Percentiles rank a stretch among this genome's conserved stretches.
Conservation (phyloP, 2,329 filamentous ascomycete species). For the Paracorniculantispora psalliotae region DNA sequence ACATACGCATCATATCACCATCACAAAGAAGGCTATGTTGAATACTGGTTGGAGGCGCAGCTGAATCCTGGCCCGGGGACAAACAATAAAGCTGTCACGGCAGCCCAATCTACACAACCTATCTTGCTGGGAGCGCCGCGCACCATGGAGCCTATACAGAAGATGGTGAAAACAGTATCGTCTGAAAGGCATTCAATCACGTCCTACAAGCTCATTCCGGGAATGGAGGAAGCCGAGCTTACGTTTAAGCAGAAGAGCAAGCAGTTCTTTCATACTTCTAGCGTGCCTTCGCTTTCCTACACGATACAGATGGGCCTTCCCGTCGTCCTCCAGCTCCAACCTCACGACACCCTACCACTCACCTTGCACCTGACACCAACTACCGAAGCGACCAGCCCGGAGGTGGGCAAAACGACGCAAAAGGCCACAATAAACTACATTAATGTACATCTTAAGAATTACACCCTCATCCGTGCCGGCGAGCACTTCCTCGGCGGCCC, state of each 20-base stretch:
- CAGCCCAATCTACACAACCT: constrained; percentile 1
- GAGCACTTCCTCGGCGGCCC: neutral
- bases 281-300: neutral
- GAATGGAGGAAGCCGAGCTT: neutral
- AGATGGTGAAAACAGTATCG: neutral
- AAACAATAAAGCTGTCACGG: neutral
- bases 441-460: neutral
- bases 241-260: constrained; percentile 7
- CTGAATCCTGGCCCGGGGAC: neutral
- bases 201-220: neutral
- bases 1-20: neutral
- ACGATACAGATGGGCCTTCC: neutral
- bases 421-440: neutral
- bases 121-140: neutral
- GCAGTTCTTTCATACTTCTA: constrained; percentile 7
- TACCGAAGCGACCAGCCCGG: neutral
- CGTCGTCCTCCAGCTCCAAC: neutral
- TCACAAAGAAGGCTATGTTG: neutral
- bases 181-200: neutral
- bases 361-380: neutral
- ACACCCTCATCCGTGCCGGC: neutral
- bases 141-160: neutral
- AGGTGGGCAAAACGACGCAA: neutral
- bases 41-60: constrained; percentile 8
- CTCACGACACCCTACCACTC: neutral